Percentiles rank a stretch among this genome's conserved stretches.
phyloP scores from a whole-genome alignment of 2,329 filamentous ascomycete genomes.

The Trichophyton schoenleinii region DNA sequence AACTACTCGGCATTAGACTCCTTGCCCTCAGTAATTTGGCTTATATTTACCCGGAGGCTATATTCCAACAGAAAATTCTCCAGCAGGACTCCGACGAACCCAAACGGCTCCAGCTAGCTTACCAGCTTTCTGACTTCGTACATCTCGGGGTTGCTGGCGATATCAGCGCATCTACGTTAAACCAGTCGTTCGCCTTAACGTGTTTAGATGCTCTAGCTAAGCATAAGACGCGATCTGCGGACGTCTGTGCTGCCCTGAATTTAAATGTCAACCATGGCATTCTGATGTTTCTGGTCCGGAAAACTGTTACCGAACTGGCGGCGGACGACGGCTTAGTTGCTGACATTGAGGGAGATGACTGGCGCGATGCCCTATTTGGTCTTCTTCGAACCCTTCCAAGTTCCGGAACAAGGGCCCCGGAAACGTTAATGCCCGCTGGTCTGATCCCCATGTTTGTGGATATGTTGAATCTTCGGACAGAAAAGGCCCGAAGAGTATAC shows the following conservation, averaged over 20 bases:
- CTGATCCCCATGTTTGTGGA: conserved; percentile 84
- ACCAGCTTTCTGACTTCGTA: conserved; percentile 83
- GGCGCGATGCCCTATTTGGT: conserved; percentile 82
- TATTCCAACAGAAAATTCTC: conserved; percentile 76
- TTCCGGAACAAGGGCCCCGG: conserved; percentile 56
- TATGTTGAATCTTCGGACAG: conserved; percentile 69
- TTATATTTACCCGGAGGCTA: conserved; percentile 70
- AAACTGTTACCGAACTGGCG: conserved; percentile 72
- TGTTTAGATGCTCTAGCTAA: conserved; percentile 76
- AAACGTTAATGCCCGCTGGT: conserved; percentile 77
- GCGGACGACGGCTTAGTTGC: conserved; percentile 45
- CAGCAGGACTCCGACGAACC: conserved; percentile 84
- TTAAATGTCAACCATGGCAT: conserved; percentile 95
- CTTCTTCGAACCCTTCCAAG: conserved; percentile 70
- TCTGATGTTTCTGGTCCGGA: conserved; percentile 81
- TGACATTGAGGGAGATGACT: conserved; percentile 63
- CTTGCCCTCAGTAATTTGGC: conserved; percentile 83
- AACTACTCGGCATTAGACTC: conserved; percentile 67
- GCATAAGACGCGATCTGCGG: conserved; percentile 61
- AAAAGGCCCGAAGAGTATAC: conserved; percentile 69
- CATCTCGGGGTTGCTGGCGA: conserved; percentile 65
- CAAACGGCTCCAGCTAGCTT: conserved; percentile 73
- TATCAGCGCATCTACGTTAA: conserved; percentile 53
- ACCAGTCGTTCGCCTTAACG: conserved; percentile 71
- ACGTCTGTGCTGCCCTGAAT: conserved; percentile 82